Conservation (phyloP, 192 early-diverging fungal species). For the Diversispora eburnea region DNA sequence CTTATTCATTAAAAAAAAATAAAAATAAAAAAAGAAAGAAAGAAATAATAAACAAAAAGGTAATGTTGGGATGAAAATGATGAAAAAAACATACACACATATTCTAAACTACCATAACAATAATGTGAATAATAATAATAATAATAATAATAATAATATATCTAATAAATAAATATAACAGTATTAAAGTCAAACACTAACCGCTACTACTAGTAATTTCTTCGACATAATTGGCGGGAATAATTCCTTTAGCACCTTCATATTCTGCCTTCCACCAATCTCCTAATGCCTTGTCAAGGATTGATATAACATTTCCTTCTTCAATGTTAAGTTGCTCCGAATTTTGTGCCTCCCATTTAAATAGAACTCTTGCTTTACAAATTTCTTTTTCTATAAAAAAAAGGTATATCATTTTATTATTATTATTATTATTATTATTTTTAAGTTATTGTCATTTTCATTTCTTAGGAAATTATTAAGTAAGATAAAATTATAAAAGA, state of each 20-base stretch:
- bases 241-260: conserved; percentile 36
- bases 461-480: neutral
- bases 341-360: conserved; percentile 41
- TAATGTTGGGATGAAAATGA: neutral
- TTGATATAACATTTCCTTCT: conserved; percentile 56
- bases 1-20: neutral
- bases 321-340: conserved; percentile 61
- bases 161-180: neutral
- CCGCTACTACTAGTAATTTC: conserved; percentile 34
- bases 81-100: neutral
- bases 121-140: neutral
- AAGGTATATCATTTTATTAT: too few species aligned
- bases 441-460: too few species aligned
- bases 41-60: neutral
- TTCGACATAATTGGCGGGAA: conserved; percentile 52
- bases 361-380: conserved; percentile 42
- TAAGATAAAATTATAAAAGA: neutral
- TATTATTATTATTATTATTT: too few species aligned
- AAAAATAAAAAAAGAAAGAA: neutral
- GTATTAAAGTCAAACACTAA: conserved; percentile 31
- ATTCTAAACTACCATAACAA: neutral
- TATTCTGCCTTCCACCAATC: conserved; percentile 49
- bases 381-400: conserved; percentile 31
- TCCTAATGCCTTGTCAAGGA: conserved; percentile 48
- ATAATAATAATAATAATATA: neutral